Conservation (phyloP, 495 filamentous ascomycete species). For the Penicillium herquei region DNA sequence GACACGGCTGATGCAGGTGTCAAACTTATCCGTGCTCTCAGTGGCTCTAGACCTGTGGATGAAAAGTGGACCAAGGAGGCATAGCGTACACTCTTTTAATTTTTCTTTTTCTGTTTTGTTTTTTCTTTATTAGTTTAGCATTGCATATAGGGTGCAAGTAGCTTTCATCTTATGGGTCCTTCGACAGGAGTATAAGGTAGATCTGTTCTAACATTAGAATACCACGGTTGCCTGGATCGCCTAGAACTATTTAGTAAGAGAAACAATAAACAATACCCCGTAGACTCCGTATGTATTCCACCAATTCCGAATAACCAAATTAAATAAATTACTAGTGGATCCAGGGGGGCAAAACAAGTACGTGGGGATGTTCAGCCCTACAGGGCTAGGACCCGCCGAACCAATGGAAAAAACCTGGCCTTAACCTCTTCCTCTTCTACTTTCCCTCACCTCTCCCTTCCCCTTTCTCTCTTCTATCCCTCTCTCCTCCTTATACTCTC, state of each 20-base stretch:
- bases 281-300: too few species aligned
- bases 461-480: slow-evolving; percentile 6
- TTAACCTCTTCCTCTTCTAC: background rate
- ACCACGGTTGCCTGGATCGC: background rate
- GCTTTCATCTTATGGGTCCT: background rate
- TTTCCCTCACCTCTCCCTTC: background rate
- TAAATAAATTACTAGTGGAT: background rate
- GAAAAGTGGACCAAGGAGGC: slow-evolving; percentile 18
- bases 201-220: background rate
- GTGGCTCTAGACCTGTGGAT: slow-evolving; percentile 5
- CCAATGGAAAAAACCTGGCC: background rate
- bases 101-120: background rate
- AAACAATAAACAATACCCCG: too few species aligned
- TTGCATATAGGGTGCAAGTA: background rate
- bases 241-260: too few species aligned
- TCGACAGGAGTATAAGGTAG: background rate
- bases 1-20: slow-evolving; percentile 36
- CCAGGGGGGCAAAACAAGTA: background rate
- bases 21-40: slow-evolving; percentile 38
- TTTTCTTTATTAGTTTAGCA: background rate
- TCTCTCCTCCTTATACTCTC: slow-evolving; percentile 1
- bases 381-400: slow-evolving; percentile 3
- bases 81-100: slow-evolving; percentile 4
- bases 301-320: background rate
- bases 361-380: slow-evolving; percentile 23